A percentile compares a stretch with the other conserved stretches of the same genome.
Evolutionary conservation across 225 moss, liverwort and hornwort species (phyloP).

Genomic region (Anthoceros angustus): DNA sequence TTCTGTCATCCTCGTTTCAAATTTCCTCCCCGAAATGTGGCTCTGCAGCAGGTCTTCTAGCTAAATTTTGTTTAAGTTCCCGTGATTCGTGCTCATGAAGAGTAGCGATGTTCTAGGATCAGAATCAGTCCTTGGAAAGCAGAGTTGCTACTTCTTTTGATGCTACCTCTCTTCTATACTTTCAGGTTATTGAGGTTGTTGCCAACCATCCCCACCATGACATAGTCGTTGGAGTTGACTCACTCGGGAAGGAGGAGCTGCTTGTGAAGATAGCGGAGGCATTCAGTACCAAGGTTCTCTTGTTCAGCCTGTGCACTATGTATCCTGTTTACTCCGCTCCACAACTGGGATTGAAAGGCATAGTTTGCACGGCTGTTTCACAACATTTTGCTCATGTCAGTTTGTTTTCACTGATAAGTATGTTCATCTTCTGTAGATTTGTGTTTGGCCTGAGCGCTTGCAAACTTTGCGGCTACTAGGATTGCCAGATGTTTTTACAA

Average conservation of each 20-base stretch:
- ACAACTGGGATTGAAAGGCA: no score
- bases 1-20: conserved; percentile 1
- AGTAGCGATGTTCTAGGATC: background rate
- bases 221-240: background rate
- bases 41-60: background rate
- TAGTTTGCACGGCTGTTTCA: background rate
- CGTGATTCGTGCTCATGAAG: no score
- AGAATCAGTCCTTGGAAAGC: background rate
- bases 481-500: background rate
- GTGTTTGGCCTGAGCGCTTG: conserved; percentile 2
- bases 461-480: background rate
- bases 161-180: background rate
- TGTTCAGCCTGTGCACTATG: background rate
- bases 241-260: background rate
- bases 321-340: background rate
- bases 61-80: background rate
- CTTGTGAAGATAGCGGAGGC: background rate
- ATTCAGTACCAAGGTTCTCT: conserved; percentile 1
- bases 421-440: background rate
- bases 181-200: background rate
- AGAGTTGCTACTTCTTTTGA: background rate
- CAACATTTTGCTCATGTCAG: background rate
- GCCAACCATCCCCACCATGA: background rate
- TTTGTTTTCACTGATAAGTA: background rate
- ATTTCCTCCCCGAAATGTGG: background rate